These are phyloP conservation scores for Starmerella gropengiesseri DNA, from an alignment of 805 yeast species.

Conservation along the genomic window DNA sequence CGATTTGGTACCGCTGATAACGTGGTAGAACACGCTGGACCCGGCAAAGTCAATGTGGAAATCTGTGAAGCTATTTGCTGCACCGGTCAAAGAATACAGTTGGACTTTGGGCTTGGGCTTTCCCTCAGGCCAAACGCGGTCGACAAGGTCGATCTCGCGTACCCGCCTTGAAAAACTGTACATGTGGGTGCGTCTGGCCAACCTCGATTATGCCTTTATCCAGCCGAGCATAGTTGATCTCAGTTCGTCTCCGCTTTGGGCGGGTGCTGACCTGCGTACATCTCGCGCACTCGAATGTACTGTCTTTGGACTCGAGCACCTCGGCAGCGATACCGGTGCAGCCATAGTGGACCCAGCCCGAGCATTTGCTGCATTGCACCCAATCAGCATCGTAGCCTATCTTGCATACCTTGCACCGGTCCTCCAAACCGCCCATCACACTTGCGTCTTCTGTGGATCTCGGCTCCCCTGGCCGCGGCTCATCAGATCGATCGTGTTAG, in stretches of 20 bases:
- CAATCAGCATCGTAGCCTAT: constrained; percentile 29
- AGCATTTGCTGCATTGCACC: constrained; percentile 49
- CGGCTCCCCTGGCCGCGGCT: too few relatives aligned
- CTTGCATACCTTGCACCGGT: constrained; percentile 7
- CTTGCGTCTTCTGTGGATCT: too few relatives aligned
- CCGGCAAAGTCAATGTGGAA: constrained; percentile 91
- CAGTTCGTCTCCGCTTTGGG: constrained; percentile 42
- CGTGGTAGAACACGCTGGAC: constrained; percentile 79
- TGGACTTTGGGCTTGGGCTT: constrained; percentile 35
- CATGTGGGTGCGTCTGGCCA: constrained; percentile 18
- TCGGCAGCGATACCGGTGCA: constrained; percentile 36
- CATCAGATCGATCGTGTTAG: too few relatives aligned
- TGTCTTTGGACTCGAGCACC: constrained; percentile 35
- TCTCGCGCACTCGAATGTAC: constrained; percentile 40
- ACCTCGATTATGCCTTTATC: constrained; percentile 44
- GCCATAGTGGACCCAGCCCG: constrained; percentile 43
- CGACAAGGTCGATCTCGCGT: constrained; percentile 54
- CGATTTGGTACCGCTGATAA: constrained; percentile 60
- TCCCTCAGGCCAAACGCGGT: constrained; percentile 46
- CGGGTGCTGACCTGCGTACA: constrained; percentile 33
- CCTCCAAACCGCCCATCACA: not conserved
- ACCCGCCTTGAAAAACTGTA: constrained; percentile 36
- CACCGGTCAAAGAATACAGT: constrained; percentile 78
- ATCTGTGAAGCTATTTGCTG: constrained; percentile 68
- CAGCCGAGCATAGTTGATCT: constrained; percentile 67